A percentile compares a stretch with the other conserved stretches of the same genome.
Evolutionary conservation across 179 eudicot genomes (phyloP).

Genomic region (Drosera spatulata): DNA sequence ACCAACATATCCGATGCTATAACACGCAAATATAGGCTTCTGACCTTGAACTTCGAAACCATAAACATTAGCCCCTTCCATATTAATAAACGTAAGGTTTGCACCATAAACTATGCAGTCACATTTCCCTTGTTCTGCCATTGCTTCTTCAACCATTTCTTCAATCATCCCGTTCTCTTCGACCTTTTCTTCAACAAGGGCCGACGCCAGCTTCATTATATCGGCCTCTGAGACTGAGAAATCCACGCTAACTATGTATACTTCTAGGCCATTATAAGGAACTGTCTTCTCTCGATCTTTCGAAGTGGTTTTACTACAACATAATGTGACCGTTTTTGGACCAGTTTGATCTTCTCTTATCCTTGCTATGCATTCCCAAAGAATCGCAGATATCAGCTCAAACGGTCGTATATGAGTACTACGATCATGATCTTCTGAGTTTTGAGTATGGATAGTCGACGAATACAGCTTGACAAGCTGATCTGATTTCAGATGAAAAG

Average conservation of each 20-base stretch:
- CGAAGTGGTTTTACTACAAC: conserved; percentile 2
- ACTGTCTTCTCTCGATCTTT: conserved; percentile 1
- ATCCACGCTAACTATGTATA: conserved; percentile 16
- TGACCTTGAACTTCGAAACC: conserved; percentile 23
- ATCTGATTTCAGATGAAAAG: conserved; percentile 17
- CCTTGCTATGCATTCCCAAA: conserved; percentile 41
- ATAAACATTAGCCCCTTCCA: conserved; percentile 25
- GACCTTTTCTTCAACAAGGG: conserved; percentile 15
- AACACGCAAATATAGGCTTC: conserved; percentile 26
- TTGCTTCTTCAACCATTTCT: conserved; percentile 11
- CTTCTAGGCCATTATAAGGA: conserved; percentile 14
- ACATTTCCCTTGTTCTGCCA: conserved; percentile 6
- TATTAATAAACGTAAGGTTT: conserved; percentile 36
- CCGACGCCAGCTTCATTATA: conserved; percentile 17
- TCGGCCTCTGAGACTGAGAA: conserved; percentile 12
- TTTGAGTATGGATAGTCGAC: not conserved
- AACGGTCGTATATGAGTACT: conserved; percentile 9
- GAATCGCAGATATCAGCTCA: conserved; percentile 24
- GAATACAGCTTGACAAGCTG: conserved; percentile 11
- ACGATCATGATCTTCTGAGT: not conserved
- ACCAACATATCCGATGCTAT: conserved; percentile 24
- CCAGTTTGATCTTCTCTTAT: conserved; percentile 11
- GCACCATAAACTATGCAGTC: conserved; percentile 43
- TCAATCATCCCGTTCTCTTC: conserved; percentile 27
- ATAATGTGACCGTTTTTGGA: conserved; percentile 24